Evolutionary conservation across 2,329 filamentous ascomycete species (phyloP), one percentile per base, ranked within the genome.

Genomic region (Delphinella strobiligena): DNA sequence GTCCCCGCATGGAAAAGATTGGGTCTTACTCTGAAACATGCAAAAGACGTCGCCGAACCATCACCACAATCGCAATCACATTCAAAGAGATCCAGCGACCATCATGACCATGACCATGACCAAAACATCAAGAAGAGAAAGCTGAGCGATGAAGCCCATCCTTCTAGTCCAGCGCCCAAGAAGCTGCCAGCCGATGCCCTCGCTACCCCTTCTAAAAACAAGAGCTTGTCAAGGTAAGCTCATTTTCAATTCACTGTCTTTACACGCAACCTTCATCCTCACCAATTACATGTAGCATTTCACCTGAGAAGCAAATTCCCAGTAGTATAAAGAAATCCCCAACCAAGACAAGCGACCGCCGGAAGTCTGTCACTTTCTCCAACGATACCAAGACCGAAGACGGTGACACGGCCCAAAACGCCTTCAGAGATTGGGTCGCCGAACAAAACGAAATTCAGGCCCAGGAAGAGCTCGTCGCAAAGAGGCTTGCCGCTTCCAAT

Each of bases 301-400:
- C 36, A 12, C 43, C 40, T 2, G 36, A 43, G 16, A 43, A 37
- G 34, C 37, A 33, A 1, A 36, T 37, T 24, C 34, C 22, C 12
- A 27, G 22, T 27, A 27, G 22, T 12, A 27, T 27, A 7, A 36
- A 41, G 19, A 33, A 5, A 37, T 34, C 29, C 33, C 22, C 22
- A 38, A 51, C 19, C 45, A 43, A 38, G 52, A 52, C 36, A 10
- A 40, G 41, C 7, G 49, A 53, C 16, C 53, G 53, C 30, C 62
- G 62, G 45, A 80, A 80, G 54, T 75, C 72, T 3, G 78, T 82
- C 7, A 71, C 74, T 1, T 82, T 82, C 53, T 72, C 76, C 1
- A 64, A 72, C 5, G 76, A 78, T 37, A 77, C 75, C 3, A 80
- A 81, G 52, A 60, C 56, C 5, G 58, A 68, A 34, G 74, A 80